phyloP scores from a whole-genome alignment of 768 basidiomycete species.

The Cubamyces lactineus region DNA sequence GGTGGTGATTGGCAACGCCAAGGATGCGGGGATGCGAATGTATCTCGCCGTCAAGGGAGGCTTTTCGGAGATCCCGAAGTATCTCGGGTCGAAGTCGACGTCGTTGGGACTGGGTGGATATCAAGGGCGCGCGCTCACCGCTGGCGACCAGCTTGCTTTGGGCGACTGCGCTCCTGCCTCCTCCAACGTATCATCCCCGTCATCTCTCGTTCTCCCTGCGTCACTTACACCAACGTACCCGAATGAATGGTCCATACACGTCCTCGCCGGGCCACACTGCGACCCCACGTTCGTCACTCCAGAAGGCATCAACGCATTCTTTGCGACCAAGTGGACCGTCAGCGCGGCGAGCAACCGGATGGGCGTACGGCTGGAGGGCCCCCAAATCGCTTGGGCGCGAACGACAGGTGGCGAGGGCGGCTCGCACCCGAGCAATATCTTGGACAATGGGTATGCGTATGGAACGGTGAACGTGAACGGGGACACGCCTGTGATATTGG shows the following conservation, averaged over 20 bases:
- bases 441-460: slow-evolving; percentile 60
- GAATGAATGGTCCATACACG: slow-evolving; percentile 53
- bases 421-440: slow-evolving; percentile 68
- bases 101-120: slow-evolving; percentile 65
- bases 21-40: slow-evolving; percentile 48
- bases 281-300: slow-evolving; percentile 56
- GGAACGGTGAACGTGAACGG: slow-evolving; percentile 67
- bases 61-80: slow-evolving; percentile 56
- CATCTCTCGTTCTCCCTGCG: slow-evolving; percentile 30
- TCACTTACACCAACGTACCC: slow-evolving; percentile 48
- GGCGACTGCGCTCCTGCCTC: slow-evolving; percentile 33
- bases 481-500: slow-evolving; percentile 69
- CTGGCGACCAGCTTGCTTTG: slow-evolving; percentile 55
- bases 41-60: slow-evolving; percentile 65
- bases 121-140: slow-evolving; percentile 57
- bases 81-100: slow-evolving; percentile 68
- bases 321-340: slow-evolving; percentile 54
- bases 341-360: slow-evolving; percentile 63
- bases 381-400: slow-evolving; percentile 58
- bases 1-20: slow-evolving; percentile 43
- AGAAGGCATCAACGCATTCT: slow-evolving; percentile 53
- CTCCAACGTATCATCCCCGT: slow-evolving; percentile 17
- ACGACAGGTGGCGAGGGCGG: slow-evolving; percentile 66
- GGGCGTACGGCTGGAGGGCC: slow-evolving; percentile 61
- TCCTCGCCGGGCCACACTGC: slow-evolving; percentile 65